Conservation (phyloP, 2,329 filamentous ascomycete genomes). For the Paraconiothyrium sp. region DNA sequence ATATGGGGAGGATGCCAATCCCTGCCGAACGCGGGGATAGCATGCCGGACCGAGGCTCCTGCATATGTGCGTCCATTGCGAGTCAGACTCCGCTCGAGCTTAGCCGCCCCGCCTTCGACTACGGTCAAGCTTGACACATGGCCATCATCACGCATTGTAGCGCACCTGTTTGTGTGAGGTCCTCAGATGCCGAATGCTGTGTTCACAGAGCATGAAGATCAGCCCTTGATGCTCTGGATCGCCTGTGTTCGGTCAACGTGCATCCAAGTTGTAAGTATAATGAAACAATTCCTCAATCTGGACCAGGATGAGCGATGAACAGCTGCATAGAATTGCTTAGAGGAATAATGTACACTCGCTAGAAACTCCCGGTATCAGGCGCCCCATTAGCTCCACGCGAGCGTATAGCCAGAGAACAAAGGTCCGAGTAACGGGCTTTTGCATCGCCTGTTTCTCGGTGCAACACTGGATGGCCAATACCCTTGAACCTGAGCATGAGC, state of each 20-base stretch:
- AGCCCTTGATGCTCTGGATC: neutral
- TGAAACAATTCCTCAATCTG: neutral
- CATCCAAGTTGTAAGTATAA: neutral
- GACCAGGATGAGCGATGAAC: neutral
- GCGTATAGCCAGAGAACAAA: neutral
- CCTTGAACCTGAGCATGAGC: neutral
- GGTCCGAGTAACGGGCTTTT: neutral
- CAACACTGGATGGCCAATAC: neutral
- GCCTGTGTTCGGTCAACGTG: conserved; percentile 2
- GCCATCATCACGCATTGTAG: neutral
- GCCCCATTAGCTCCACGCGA: neutral
- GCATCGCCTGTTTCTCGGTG: too few species aligned
- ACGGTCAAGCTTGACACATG: neutral
- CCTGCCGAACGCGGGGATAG: conserved; percentile 28
- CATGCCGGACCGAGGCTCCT: conserved; percentile 31
- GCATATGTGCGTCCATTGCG: neutral
- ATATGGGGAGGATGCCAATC: conserved; percentile 38
- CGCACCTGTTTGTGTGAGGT: neutral
- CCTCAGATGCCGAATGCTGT: neutral
- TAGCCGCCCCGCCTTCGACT: neutral
- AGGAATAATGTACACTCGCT: conserved; percentile 21
- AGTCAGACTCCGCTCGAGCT: conserved; percentile 5
- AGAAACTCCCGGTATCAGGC: conserved; percentile 6
- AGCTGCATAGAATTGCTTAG: conserved; percentile 19
- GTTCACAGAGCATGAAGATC: neutral